Percentiles rank a stretch among this genome's conserved stretches.
phyloP scores from a whole-genome alignment of 2,329 filamentous ascomycete genomes.

The Ascochyta clinopodiicola region DNA sequence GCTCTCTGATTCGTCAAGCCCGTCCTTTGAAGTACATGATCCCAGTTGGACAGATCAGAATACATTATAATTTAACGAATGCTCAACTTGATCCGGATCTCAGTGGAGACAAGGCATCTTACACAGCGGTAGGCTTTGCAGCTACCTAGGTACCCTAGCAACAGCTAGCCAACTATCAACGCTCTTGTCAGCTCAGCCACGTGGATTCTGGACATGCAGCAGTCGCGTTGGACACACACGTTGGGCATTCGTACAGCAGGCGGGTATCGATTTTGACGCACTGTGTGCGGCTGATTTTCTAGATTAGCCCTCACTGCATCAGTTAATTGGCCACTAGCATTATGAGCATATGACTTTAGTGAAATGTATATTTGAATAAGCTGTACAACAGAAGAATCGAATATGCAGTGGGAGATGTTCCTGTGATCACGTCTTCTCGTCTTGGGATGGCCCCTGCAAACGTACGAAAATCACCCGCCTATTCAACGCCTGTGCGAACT shows the following conservation, averaged over 20 bases:
- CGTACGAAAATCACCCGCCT: background rate
- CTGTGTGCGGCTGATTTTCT: background rate
- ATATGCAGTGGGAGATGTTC: too few species aligned
- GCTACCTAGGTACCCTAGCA: too few species aligned
- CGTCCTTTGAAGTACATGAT: background rate
- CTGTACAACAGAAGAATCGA: too few species aligned
- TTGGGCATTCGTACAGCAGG: background rate
- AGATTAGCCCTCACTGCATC: background rate
- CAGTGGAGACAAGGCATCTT: too few species aligned
- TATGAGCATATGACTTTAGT: too few species aligned
- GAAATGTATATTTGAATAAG: too few species aligned
- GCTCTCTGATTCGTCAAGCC: background rate
- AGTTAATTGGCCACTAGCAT: too few species aligned
- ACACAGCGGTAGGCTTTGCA: too few species aligned
- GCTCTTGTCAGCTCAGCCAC: background rate
- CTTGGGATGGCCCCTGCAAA: too few species aligned
- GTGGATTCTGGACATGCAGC: background rate
- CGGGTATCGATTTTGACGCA: conserved; percentile 2
- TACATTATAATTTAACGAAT: background rate
- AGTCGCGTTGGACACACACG: background rate
- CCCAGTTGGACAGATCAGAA: background rate
- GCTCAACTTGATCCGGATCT: background rate
- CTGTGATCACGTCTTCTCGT: too few species aligned
- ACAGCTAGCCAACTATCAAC: background rate
- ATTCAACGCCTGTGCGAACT: background rate